Evolutionary conservation across 208 protist species (phyloP), one percentile per base, ranked within the genome.

Genomic region (Trypanosoma grayi): DNA sequence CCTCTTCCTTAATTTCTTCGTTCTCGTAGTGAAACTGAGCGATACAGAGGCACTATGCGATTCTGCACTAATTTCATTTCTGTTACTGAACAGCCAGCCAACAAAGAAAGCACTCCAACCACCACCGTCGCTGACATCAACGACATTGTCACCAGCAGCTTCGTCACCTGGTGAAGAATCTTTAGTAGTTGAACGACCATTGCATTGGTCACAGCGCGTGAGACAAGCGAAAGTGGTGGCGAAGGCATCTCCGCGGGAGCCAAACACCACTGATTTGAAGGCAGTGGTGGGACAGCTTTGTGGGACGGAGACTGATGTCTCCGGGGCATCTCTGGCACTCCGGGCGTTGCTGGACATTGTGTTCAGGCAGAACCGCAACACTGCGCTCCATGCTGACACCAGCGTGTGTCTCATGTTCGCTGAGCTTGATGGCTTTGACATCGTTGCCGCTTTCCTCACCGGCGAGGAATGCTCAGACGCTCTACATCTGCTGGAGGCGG

Each of bases 321-420:
- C 73, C n/a, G 6, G n/a, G 16, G 46, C 58, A 6, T 43, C 69
- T 5, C 39, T 80, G 1, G 36, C 73, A 0, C 48, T 83, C 36
- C 47, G 41, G 14, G 45, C 60, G 18, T 48, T 83, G 27, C 55
- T 79, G 2, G 48, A 62, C 3, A 64, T 87, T 33, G 43, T 77
- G 50, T 80, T 87, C 43, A 44, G 53, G 28, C 48, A 77, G 64
- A 81, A 83, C 28, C 30, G 47, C 5, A 36, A 45, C 11, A 5
- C 43, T 13, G 20, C 33, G 11, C 37, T 53, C 11, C 60, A 39
- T 2, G 30, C 27, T 11, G 60, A 52, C 4, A 37, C 36, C 10
- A 77, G 57, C n/a, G 51, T 76, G 43, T 66, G 66, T 13, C 60
- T 80, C 37, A 20, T 58, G 14, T 79, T 87, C 40, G 74, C 47